A percentile compares a stretch with the other conserved stretches of the same genome.
Conservation (phyloP, 129 eudicot genomes). For the Scalesia atractyloides region DNA sequence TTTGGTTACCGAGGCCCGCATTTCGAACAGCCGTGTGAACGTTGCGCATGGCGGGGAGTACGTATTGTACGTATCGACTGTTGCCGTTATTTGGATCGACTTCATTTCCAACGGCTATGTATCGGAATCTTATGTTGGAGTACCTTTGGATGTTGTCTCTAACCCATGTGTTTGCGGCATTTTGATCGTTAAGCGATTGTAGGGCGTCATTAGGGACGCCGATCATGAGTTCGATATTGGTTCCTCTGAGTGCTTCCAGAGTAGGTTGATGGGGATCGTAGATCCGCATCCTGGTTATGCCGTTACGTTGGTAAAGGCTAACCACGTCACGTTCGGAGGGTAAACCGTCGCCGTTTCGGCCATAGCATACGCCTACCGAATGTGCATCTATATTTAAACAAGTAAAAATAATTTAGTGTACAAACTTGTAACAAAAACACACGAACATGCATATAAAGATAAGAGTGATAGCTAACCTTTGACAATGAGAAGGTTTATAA, state of each 20-base stretch:
- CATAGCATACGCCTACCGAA: conserved; percentile 44
- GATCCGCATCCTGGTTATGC: conserved; percentile 33
- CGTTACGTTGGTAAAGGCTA: conserved; percentile 24
- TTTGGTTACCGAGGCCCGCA: conserved; percentile 19
- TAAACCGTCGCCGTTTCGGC: conserved; percentile 29
- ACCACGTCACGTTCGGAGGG: conserved; percentile 39
- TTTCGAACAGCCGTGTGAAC: conserved; percentile 24
- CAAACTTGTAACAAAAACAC: too few species aligned
- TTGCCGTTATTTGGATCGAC: conserved; percentile 32
- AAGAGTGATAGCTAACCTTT: conserved; percentile 19
- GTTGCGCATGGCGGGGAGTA: conserved; percentile 37
- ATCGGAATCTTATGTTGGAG: conserved; percentile 41
- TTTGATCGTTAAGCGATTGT: conserved; percentile 27
- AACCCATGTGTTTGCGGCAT: conserved; percentile 51
- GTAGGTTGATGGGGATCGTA: not conserved
- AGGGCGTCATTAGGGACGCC: conserved; percentile 43
- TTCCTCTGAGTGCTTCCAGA: conserved; percentile 37
- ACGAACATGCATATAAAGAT: too few species aligned
- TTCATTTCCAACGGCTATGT: conserved; percentile 63
- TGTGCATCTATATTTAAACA: conserved; percentile 25
- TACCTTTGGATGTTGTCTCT: conserved; percentile 39
- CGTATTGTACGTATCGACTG: not conserved
- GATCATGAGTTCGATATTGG: conserved; percentile 36
- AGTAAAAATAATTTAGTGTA: not conserved
- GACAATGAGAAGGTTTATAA: conserved; percentile 11